Evolutionary conservation across 139 green algal genomes (phyloP), one percentile per base, ranked within the genome.

Genomic region (Volvox reticuliferus): DNA sequence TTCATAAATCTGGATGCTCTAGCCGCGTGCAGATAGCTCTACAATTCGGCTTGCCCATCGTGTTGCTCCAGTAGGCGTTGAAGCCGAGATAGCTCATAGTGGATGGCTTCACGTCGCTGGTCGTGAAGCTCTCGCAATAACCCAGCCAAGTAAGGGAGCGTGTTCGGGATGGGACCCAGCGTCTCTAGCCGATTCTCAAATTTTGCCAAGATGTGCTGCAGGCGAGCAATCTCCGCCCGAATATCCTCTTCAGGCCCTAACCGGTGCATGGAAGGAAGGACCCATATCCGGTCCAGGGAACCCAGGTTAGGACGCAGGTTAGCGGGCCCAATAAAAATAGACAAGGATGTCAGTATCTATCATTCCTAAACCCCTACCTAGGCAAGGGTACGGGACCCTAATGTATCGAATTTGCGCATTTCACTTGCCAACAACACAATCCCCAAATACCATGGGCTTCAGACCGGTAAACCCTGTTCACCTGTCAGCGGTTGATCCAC

Each of bases 91-190:
- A 91, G 2, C 87, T 91, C 87, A 24, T 3, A 1, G 17, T 24
- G 14, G 12, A 91, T n/a, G 1, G 87, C 76, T 1, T 24, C 1
- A 2, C 62, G 61, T 12, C 87, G 76, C 87, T 79, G 62, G 28
- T 67, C 61, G 32, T 91, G 75, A 17, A 79, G 28, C 61, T 17
- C 1, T 28, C 3, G 2, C 61, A 86, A 9, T 21, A 79, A 14
- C 19, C 24, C 13, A 2, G 76, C 76, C 24, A 91, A 33, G 61
- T 79, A 44, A 12, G 87, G 76, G 12, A 30, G 44, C 33, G 32
- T 69, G 22, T 71, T 22, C 0, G 87, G 87, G 2, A 91, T 44
- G 33, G 76, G 76, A 14, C 87, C 87, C 55, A 91, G 75, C n/a
- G 17, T 20, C 50, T 1, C 0, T 32, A 85, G 71, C 76, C n/a